A percentile compares a stretch with the other conserved stretches of the same genome.
phyloP scores from a whole-genome alignment of 495 filamentous ascomycete species.

The Aspergillus nidulans region DNA sequence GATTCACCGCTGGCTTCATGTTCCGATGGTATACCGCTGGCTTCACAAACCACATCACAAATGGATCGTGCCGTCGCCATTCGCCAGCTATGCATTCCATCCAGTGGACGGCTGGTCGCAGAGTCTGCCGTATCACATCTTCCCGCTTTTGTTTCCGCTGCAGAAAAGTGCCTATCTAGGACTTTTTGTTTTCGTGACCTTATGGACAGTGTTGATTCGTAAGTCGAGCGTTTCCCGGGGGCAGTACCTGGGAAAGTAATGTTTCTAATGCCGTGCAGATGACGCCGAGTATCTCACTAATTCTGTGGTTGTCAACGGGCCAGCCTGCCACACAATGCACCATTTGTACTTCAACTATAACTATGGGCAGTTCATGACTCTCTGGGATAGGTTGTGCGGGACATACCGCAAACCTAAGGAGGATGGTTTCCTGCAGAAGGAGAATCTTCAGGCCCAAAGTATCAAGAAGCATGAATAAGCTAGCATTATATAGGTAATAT shows the following conservation, averaged over 20 bases:
- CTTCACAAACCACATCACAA: conserved; percentile 97
- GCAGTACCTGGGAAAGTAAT: background rate
- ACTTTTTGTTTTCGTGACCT: conserved; percentile 84
- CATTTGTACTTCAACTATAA: conserved; percentile 97
- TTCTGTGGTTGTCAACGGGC: conserved; percentile 80
- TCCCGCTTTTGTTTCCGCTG: conserved; percentile 84
- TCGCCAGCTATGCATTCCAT: conserved; percentile 88
- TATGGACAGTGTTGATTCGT: conserved; percentile 93
- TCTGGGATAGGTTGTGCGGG: conserved; percentile 86
- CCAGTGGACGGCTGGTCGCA: conserved; percentile 87
- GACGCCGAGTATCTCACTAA: conserved; percentile 88
- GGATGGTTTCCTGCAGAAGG: background rate
- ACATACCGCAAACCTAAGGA: conserved; percentile 77
- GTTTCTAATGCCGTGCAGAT: conserved; percentile 33
- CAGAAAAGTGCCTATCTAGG: conserved; percentile 83
- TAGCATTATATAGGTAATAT: background rate
- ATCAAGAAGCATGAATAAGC: conserved; percentile 49
- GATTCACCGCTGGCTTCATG: conserved; percentile 84
- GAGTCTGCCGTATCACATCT: conserved; percentile 89
- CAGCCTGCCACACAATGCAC: conserved; percentile 92
- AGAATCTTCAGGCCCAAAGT: conserved; percentile 57
- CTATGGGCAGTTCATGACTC: conserved; percentile 90
- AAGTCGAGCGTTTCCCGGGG: conserved; percentile 10
- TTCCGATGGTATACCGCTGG: conserved; percentile 72
- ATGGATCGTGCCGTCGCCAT: conserved; percentile 97